Base-by-base conservation (phyloP, 306 rosid species). In the Vigna trinervia region DNA sequence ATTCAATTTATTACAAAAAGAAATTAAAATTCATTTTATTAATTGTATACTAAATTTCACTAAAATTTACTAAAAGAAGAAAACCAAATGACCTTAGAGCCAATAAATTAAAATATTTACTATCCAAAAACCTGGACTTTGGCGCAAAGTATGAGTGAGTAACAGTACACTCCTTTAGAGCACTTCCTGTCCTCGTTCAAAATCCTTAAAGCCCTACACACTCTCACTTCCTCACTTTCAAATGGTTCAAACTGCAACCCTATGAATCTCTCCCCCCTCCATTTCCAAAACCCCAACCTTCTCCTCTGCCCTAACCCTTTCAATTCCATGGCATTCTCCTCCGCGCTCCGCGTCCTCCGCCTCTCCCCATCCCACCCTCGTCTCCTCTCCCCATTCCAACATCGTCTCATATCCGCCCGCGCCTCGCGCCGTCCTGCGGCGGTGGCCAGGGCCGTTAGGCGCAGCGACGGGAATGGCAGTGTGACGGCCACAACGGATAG, bases 381-480 rank as follows among this genome's bases (percentile, higher is more conserved):
- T 76, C 86, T 69, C 75, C 88, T 26, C 30, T 13, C 43, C 54
- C 41, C 89, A 11, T 54, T 86, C 3, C 82, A 88, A 61, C 80
- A 84, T 82, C 96, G 96, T 0, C 85, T 92, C 73, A 84, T 92
- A 48, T 90, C 97, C 2, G 46, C 80, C n/a, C 43, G 83, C 34
- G 12, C 43, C 69, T 15, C 79, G 0, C 86, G 82, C 7, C 82
- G 80, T 5, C 36, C 76, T 0, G 10, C 71, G 0, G 5, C 34
- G 2, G 20, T 54, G 1, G 43, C 73, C 10, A 71, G 62, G 32
- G 82, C 89, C 8, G 60, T 86, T 5, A 39, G 72, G 50, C 86
- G 78, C 66, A 58, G 83, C 45, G 90, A 85, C 17, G 93, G 83
- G 36, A 95, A 95, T 43, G 99, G 97, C 19, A 82, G 93, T 45